Evolutionary conservation across 148 eudicot genomes (phyloP).

Genomic region (Chenopodium berlandieri): DNA sequence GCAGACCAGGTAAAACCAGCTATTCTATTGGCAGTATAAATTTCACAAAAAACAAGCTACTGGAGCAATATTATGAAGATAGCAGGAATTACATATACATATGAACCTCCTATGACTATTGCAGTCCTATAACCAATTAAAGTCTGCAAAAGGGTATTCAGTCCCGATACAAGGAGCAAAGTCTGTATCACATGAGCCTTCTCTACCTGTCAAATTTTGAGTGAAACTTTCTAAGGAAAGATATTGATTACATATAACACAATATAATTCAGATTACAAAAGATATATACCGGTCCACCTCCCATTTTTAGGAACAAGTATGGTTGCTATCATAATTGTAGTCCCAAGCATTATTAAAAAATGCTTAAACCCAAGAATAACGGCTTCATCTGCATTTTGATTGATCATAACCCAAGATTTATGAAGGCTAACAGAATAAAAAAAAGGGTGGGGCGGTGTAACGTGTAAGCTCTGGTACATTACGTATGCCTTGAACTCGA

Average conservation of each 20-base stretch:
- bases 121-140: slow-evolving; percentile 68
- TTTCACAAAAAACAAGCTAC: no score
- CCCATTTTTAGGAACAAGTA: slow-evolving; percentile 89
- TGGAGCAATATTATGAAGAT: slow-evolving; percentile 34
- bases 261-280: not conserved
- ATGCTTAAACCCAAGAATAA: slow-evolving; percentile 83
- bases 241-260: not conserved
- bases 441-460: no score
- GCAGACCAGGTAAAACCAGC: no score
- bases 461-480: not conserved
- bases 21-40: no score
- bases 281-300: slow-evolving; percentile 46
- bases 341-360: slow-evolving; percentile 90
- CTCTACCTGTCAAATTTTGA: slow-evolving; percentile 48
- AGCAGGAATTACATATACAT: slow-evolving; percentile 64
- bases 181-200: slow-evolving; percentile 83
- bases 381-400: slow-evolving; percentile 53
- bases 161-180: slow-evolving; percentile 72
- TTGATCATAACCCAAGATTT: not conserved
- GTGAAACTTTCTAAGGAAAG: not conserved
- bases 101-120: slow-evolving; percentile 75
- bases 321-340: slow-evolving; percentile 67
- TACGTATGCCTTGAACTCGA: not conserved
- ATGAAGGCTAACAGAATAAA: not conserved
- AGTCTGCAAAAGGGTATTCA: slow-evolving; percentile 75